Percentiles rank a stretch among this genome's conserved stretches.
phyloP scores from a whole-genome alignment of 1,139 yeast species.

The Suhomyces maxii region DNA sequence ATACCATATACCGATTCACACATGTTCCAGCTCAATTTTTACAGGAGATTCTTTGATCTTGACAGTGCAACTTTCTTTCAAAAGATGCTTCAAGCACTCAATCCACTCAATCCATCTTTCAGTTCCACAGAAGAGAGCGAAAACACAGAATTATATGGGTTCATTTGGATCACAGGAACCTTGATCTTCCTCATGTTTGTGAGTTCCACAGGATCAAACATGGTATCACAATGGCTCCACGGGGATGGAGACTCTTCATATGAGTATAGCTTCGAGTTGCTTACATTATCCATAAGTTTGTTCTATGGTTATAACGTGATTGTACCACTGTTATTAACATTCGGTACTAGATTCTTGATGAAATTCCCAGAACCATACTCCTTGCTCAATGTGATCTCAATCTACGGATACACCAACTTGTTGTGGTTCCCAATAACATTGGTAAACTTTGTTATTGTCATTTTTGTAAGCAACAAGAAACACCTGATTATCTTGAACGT shows the following conservation, averaged over 20 bases:
- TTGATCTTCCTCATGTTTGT: slow-evolving; percentile 72
- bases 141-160: slow-evolving; percentile 71
- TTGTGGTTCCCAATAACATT: slow-evolving; percentile 80
- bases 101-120: slow-evolving; percentile 39
- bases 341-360: slow-evolving; percentile 44
- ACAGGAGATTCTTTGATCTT: slow-evolving; percentile 61
- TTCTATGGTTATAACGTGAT: slow-evolving; percentile 72
- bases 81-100: slow-evolving; percentile 43
- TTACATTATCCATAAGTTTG: slow-evolving; percentile 64
- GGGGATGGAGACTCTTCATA: slow-evolving; percentile 42
- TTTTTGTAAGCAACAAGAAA: slow-evolving; percentile 39
- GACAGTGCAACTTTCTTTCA: slow-evolving; percentile 59
- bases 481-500: slow-evolving; percentile 36
- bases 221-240: slow-evolving; percentile 48
- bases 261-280: slow-evolving; percentile 59
- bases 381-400: slow-evolving; percentile 49
- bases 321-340: slow-evolving; percentile 57
- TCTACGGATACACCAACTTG: slow-evolving; percentile 77
- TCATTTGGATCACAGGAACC: slow-evolving; percentile 83
- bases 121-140: slow-evolving; percentile 27
- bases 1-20: slow-evolving; percentile 32
- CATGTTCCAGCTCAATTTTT: slow-evolving; percentile 55
- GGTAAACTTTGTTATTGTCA: slow-evolving; percentile 50
- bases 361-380: slow-evolving; percentile 44
- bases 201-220: slow-evolving; percentile 58